Base-by-base conservation (phyloP, 2,329 filamentous ascomycete genomes). In the Xylaria sp. region DNA sequence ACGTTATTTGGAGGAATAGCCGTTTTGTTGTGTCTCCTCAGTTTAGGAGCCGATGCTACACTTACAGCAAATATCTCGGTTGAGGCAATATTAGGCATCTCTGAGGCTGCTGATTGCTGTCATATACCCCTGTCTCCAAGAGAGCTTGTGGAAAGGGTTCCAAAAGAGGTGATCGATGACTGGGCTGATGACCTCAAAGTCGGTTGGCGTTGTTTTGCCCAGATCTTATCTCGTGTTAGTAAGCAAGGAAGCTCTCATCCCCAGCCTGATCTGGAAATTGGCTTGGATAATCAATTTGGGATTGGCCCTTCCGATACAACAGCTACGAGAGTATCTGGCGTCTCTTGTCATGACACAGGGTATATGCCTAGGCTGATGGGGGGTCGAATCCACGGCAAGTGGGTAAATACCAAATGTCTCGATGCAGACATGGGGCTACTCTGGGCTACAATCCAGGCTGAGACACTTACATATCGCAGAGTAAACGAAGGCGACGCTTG, bases 1-100 rank as follows among this genome's bases (percentile, higher is more conserved):
- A 77, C 73, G 37, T 66, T 79, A 0, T 79, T 79, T 60, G 78
- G 78, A 0, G 73, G 75, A 10, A 17, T 80, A 6, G 72, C 75
- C 21, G 75, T 73, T 49, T 64, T 76, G 19, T 56, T 78, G 0
- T 75, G 70, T 52, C 65, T 79, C 4, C 54, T 79, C 4, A 54
- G 37, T 1, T 35, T 67, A 4, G 72, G 72, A 15, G 70, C 67
- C 3, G 67, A 78, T 55, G 74, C 72, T 13, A 35, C 46, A 0
- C 17, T 40, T 4, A 46, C 4, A 6, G 46, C 15, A 1, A 44
- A 64, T 9, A 51, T 64, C 0, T 64, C 58, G 1, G 49, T 46
- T 4, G 33, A 58, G 13, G 58, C 49, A 4, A 55, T 64, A 27
- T 15, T 64, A 13, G 27, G 23, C 3, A 13, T 3, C 11, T 37